phyloP scores from a whole-genome alignment of 345 rosid species.

The Alliaria petiolata region DNA sequence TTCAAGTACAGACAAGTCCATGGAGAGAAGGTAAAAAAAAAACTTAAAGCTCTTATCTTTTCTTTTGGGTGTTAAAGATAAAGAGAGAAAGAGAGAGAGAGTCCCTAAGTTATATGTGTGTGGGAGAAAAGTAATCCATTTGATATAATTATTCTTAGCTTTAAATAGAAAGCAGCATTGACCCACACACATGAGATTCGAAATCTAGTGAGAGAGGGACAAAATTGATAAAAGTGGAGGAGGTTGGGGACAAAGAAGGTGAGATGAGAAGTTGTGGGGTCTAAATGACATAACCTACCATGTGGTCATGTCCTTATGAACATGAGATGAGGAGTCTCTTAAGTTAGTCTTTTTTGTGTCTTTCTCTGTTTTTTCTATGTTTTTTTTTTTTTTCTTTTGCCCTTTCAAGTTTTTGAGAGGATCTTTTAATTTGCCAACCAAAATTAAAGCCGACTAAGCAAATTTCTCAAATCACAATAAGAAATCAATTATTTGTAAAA shows the following conservation, averaged over 20 bases:
- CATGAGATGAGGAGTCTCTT: constrained; percentile 29
- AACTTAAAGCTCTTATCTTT: constrained; percentile 21
- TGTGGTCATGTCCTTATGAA: constrained; percentile 35
- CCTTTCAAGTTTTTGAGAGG: constrained; percentile 33
- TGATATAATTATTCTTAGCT: constrained; percentile 31
- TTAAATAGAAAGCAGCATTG: constrained; percentile 38
- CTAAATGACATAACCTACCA: constrained; percentile 38
- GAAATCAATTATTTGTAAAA: neutral
- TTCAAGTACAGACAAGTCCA: constrained; percentile 39
- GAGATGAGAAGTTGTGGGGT: constrained; percentile 37
- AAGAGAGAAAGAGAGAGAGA: constrained; percentile 20
- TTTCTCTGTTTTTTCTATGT: constrained; percentile 20
- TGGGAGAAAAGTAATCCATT: constrained; percentile 16
- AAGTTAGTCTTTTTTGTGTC: constrained; percentile 20
- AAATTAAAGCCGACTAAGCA: neutral
- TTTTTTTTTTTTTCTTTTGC: constrained; percentile 11
- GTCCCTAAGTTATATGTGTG: constrained; percentile 17
- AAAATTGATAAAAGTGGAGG: constrained; percentile 29
- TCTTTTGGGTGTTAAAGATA: constrained; percentile 13
- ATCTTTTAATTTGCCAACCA: neutral
- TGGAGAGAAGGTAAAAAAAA: constrained; percentile 7
- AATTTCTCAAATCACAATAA: too few relatives aligned
- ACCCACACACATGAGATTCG: constrained; percentile 38
- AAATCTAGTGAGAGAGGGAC: constrained; percentile 33
- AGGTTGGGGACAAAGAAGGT: constrained; percentile 36